Conservation (phyloP, 106 monocot genomes). For the Posidonia australis region DNA sequence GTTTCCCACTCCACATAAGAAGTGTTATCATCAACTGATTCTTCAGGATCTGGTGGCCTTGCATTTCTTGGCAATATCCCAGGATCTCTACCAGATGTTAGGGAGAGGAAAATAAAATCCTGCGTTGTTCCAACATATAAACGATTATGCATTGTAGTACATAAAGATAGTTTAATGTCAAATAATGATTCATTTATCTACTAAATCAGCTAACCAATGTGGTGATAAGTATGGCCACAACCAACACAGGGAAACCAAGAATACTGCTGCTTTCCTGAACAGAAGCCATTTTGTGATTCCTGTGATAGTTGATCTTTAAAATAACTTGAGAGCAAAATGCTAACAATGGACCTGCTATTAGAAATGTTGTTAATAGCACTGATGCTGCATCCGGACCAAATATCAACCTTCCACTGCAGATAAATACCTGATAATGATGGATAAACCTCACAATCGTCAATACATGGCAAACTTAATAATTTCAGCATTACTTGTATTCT, state of each 20-base stretch:
- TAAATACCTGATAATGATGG: constrained; percentile 53
- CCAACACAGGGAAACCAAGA: constrained; percentile 41
- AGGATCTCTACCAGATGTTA: constrained; percentile 84
- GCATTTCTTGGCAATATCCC: constrained; percentile 77
- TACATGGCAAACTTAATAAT: too few species aligned
- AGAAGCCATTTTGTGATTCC: neutral
- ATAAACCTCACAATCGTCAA: too few species aligned
- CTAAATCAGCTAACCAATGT: constrained; percentile 33
- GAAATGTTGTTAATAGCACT: constrained; percentile 42
- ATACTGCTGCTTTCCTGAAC: constrained; percentile 7
- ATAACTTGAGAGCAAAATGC: constrained; percentile 52
- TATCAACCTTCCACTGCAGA: constrained; percentile 84
- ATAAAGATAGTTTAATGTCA: neutral
- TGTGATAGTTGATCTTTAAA: constrained; percentile 29
- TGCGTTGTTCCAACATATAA: constrained; percentile 6
- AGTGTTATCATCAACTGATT: constrained; percentile 22
- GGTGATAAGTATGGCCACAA: constrained; percentile 32
- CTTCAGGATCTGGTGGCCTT: constrained; percentile 39
- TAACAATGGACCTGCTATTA: constrained; percentile 58
- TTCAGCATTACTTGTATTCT: too few species aligned
- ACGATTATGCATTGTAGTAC: too few species aligned
- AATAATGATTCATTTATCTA: neutral
- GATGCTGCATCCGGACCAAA: constrained; percentile 93
- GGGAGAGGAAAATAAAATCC: constrained; percentile 65
- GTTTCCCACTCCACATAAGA: constrained; percentile 73